phyloP scores from a whole-genome alignment of 345 rosid genomes.

The Pistacia atlantica region DNA sequence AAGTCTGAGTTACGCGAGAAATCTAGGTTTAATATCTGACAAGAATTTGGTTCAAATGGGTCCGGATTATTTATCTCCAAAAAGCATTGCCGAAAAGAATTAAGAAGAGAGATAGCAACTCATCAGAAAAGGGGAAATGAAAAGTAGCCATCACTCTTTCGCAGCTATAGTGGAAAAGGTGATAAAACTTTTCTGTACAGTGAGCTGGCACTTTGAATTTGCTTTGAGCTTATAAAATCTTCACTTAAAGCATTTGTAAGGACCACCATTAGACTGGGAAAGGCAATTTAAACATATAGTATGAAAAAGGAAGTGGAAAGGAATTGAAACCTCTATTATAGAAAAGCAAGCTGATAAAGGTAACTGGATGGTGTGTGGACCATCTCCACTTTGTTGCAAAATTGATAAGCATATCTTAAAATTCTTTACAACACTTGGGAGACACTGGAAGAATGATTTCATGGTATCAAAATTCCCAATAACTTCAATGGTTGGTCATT shows the following conservation, averaged over 20 bases:
- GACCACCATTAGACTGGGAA: slow-evolving; percentile 20
- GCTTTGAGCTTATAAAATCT: slow-evolving; percentile 5
- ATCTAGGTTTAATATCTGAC: background rate
- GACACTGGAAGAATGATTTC: slow-evolving; percentile 5
- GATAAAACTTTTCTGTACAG: slow-evolving; percentile 5
- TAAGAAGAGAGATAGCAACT: slow-evolving; percentile 20
- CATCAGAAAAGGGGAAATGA: slow-evolving; percentile 10
- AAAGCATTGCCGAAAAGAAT: background rate
- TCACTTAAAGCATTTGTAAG: slow-evolving; percentile 4
- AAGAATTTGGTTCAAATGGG: background rate
- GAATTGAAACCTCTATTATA: background rate
- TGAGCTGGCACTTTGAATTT: slow-evolving; percentile 25
- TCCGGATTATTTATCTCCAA: background rate
- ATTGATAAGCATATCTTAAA: background rate
- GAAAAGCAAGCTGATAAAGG: background rate
- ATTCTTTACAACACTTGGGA: background rate
- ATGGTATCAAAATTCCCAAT: background rate
- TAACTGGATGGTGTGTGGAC: background rate
- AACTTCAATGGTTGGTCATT: background rate
- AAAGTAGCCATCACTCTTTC: slow-evolving; percentile 13
- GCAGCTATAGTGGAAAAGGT: slow-evolving; percentile 6
- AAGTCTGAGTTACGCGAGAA: background rate
- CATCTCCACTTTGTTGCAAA: background rate
- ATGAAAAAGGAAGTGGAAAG: background rate
- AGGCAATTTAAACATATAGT: background rate